Conservation (phyloP, 331 rosid species). For the Cucumis variabilis region DNA sequence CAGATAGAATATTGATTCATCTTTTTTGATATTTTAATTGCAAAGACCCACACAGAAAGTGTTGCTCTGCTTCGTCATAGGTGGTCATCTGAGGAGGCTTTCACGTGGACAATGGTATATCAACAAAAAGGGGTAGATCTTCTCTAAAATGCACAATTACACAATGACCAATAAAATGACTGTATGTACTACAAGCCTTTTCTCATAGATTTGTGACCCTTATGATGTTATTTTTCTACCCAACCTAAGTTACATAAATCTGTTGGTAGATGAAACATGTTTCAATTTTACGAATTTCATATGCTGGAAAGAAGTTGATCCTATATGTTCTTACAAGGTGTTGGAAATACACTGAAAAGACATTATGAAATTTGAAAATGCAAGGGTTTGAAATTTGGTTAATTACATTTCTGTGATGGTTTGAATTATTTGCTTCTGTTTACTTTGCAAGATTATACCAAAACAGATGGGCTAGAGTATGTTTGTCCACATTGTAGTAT, state of each 20-base stretch:
- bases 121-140: slow-evolving; percentile 99
- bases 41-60: slow-evolving; percentile 34
- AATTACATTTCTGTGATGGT: neutral
- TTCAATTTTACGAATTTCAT: slow-evolving; percentile 4
- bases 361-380: slow-evolving; percentile 63
- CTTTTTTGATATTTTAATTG: neutral
- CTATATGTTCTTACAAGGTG: slow-evolving; percentile 67
- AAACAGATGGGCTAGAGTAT: slow-evolving; percentile 95
- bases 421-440: neutral
- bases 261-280: neutral
- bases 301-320: slow-evolving; percentile 17
- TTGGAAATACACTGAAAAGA: slow-evolving; percentile 96
- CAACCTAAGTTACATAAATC: neutral
- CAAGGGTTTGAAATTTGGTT: neutral
- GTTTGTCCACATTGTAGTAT: slow-evolving; percentile 97
- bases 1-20: neutral
- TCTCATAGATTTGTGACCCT: slow-evolving; percentile 25
- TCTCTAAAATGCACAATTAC: slow-evolving; percentile 98
- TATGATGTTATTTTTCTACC: neutral
- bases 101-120: slow-evolving; percentile 98
- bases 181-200: slow-evolving; percentile 54
- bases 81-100: slow-evolving; percentile 99
- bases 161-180: slow-evolving; percentile 99
- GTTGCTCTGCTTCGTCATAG: slow-evolving; percentile 45
- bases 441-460: slow-evolving; percentile 75